Base-by-base conservation (phyloP, 352 stramenopile species). In the Globisporangium cylindrosporum region DNA sequence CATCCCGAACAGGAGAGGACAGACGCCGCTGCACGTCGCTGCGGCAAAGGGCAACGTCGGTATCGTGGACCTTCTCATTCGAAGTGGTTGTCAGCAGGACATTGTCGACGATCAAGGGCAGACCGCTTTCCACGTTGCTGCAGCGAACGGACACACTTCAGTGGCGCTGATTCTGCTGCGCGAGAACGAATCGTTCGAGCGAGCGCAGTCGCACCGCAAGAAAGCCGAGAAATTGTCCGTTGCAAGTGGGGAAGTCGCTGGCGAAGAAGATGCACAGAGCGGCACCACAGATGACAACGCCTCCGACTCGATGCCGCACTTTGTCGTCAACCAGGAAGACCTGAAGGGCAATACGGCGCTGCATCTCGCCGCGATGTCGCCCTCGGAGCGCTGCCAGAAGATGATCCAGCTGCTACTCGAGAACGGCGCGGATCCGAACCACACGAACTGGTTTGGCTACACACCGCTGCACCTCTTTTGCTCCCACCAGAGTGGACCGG, bases 371-470 rank as follows among this genome's bases (percentile, higher is more conserved):
- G 88, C 84, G n/a, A 95, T 93, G 84, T 92, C 84, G 1, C 88
- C 88, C 7, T 86, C 81, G 0, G 81, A 92, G 4, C 82, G 86
- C 27, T 93, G 87, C 64, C 83, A 95, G 32, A 91, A 93, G 55
- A 93, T 93, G 80, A 41, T 95, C 22, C 83, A 94, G 63, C 60
- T 95, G 15, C 64, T 95, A 12, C 68, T 95, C 5, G 86, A 95
- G 58, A 94, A 93, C 53, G 86, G 86, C 12, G 82, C 86, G 1
- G 82, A 94, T 62, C 83, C 88, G 10, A 94, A 92, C 64, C 66
- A 74, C 57, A 67, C 78, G 0, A 95, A 95, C 60, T 95, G 88
- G 88, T 94, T 95, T 62, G 88, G 88, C 54, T 95, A 95, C 80
- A 93, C 86, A 1, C 75, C 88, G 24, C 64, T 95, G 53, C 88